Conservation (phyloP, 2,329 filamentous ascomycete species). For the Piedraia hortae region DNA sequence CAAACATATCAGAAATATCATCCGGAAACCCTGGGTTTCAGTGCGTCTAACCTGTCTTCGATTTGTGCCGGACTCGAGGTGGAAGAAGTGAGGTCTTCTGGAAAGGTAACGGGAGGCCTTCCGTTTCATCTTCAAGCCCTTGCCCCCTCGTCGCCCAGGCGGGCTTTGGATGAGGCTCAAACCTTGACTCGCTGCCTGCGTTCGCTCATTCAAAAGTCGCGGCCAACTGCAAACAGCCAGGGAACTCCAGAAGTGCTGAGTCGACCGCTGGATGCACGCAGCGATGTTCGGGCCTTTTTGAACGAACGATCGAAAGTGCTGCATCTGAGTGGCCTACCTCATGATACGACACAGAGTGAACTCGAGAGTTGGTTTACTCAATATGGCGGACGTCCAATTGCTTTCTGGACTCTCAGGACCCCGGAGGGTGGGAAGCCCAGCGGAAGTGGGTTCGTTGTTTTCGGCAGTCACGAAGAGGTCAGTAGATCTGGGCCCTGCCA, state of each 20-base stretch:
- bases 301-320: conserved; percentile 93
- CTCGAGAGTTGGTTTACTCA: conserved; percentile 99
- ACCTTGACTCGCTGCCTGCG: conserved; percentile 79
- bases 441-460: conserved; percentile 89
- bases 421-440: conserved; percentile 99
- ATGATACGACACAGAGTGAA: conserved; percentile 95
- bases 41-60: conserved; percentile 80
- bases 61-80: conserved; percentile 97
- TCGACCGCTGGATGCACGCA: conserved; percentile 83
- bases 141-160: conserved; percentile 77
- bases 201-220: conserved; percentile 83
- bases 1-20: conserved; percentile 97
- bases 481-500: conserved; percentile 13
- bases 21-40: conserved; percentile 87
- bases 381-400: conserved; percentile 89
- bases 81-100: conserved; percentile 87
- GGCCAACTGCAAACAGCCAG: conserved; percentile 32
- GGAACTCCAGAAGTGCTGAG: conserved; percentile 89
- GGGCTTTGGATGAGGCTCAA: conserved; percentile 92
- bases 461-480: conserved; percentile 97
- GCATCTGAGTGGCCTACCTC: conserved; percentile 88
- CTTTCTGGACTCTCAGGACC: conserved; percentile 93
- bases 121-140: conserved; percentile 93
- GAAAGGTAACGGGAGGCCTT: conserved; percentile 94
- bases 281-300: conserved; percentile 85